Percentiles rank a stretch among this genome's conserved stretches.
Evolutionary conservation across 2,329 filamentous ascomycete genomes (phyloP).

Genomic region (Ophiognomonia clavigignenti-juglandacearum): DNA sequence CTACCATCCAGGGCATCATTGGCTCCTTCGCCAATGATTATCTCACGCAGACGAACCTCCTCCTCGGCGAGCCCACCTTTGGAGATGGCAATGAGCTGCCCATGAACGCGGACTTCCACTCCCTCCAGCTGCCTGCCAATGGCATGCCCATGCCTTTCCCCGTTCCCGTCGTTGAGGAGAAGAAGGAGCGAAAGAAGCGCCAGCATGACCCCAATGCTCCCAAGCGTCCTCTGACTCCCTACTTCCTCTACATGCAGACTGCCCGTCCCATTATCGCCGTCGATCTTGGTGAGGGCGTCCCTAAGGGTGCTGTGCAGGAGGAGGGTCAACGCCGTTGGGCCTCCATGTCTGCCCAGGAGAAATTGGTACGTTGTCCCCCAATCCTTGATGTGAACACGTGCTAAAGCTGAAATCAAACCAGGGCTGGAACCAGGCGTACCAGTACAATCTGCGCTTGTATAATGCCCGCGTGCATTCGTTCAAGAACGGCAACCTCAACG

Average conservation of each 20-base stretch:
- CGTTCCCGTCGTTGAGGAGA: constrained; percentile 53
- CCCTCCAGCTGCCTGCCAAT: constrained; percentile 41
- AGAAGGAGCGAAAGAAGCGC: constrained; percentile 88
- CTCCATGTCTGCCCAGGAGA: constrained; percentile 69
- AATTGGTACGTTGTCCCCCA: constrained; percentile 40
- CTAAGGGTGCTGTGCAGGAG: constrained; percentile 81
- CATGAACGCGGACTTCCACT: constrained; percentile 38
- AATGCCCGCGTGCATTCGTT: constrained; percentile 62
- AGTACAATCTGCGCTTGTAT: constrained; percentile 63
- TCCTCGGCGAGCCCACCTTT: constrained; percentile 62
- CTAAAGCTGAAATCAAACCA: constrained; percentile 18
- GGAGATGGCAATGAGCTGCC: constrained; percentile 33
- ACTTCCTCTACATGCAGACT: constrained; percentile 91
- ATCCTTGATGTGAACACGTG: neutral
- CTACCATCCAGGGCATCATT: constrained; percentile 73
- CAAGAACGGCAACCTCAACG: constrained; percentile 53
- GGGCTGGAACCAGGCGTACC: constrained; percentile 63
- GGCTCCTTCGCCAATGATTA: constrained; percentile 78
- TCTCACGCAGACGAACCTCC: constrained; percentile 80
- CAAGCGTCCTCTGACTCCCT: constrained; percentile 89
- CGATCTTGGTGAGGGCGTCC: constrained; percentile 69
- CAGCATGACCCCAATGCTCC: constrained; percentile 88
- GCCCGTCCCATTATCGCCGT: constrained; percentile 77
- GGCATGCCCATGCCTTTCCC: constrained; percentile 32
- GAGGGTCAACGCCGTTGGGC: constrained; percentile 86